Conservation (phyloP, 2,329 filamentous ascomycete species). For the Epichloe baconii region DNA sequence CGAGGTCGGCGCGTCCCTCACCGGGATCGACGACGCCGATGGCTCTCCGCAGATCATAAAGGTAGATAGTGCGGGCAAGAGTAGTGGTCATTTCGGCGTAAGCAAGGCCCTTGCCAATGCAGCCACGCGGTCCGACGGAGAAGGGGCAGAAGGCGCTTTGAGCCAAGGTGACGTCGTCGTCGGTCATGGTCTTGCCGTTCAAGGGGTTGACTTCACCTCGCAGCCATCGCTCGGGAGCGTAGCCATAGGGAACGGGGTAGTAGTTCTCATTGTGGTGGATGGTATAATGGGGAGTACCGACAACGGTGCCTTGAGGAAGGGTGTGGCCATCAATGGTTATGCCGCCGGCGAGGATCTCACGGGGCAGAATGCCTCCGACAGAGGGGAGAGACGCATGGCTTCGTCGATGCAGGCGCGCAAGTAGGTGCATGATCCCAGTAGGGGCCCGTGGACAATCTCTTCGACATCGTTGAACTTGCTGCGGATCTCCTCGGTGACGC, state of each 20-base stretch:
- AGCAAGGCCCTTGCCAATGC: slow-evolving; percentile 58
- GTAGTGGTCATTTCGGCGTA: slow-evolving; percentile 54
- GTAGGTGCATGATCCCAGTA: slow-evolving; percentile 39
- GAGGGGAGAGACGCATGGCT: slow-evolving; percentile 51
- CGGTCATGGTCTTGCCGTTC: slow-evolving; percentile 26
- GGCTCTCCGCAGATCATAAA: slow-evolving; percentile 46
- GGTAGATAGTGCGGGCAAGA: slow-evolving; percentile 45
- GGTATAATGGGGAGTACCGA: slow-evolving; percentile 54
- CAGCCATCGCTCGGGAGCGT: slow-evolving; percentile 54
- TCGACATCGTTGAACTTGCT: slow-evolving; percentile 35
- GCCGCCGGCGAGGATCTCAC: slow-evolving; percentile 44
- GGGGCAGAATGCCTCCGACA: slow-evolving; percentile 45
- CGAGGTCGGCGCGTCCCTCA: slow-evolving; percentile 34
- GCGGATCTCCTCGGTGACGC: slow-evolving; percentile 39
- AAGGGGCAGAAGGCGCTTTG: slow-evolving; percentile 65
- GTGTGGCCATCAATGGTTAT: slow-evolving; percentile 37
- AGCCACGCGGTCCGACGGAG: slow-evolving; percentile 54
- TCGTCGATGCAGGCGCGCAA: slow-evolving; percentile 53
- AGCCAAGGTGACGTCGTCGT: slow-evolving; percentile 40
- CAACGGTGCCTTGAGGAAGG: slow-evolving; percentile 46
- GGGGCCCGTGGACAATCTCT: slow-evolving; percentile 39
- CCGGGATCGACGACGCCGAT: slow-evolving; percentile 35
- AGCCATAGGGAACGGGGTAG: slow-evolving; percentile 46
- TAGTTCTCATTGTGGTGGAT: slow-evolving; percentile 54
- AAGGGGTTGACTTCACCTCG: slow-evolving; percentile 28